Percentiles rank a stretch among this genome's conserved stretches.
phyloP scores from a whole-genome alignment of 306 rosid genomes.

The Rosa chinensis region DNA sequence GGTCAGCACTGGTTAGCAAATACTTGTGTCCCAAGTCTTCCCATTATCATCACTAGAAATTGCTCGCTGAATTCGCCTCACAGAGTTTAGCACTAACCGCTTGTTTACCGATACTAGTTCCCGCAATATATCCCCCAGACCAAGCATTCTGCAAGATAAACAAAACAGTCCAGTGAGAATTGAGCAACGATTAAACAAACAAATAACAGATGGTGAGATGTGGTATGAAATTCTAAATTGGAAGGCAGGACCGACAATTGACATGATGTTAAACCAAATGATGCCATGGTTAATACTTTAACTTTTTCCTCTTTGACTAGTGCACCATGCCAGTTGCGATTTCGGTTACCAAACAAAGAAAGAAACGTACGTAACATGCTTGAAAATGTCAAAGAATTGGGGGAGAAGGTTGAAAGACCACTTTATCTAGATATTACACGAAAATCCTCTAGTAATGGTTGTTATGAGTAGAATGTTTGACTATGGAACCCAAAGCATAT shows the following conservation, averaged over 20 bases:
- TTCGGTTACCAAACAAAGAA: background rate
- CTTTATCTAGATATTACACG: background rate
- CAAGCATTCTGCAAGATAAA: slow-evolving; percentile 70
- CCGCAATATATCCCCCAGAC: slow-evolving; percentile 87
- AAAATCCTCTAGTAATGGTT: background rate
- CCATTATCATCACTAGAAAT: background rate
- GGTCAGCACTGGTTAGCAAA: background rate
- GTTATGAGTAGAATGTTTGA: background rate
- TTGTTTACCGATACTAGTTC: slow-evolving; percentile 66
- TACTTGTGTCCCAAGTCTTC: background rate
- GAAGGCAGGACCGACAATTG: background rate
- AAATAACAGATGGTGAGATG: background rate
- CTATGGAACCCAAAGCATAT: background rate
- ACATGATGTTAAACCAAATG: background rate
- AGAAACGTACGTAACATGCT: background rate
- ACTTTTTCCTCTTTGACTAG: background rate
- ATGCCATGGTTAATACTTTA: background rate
- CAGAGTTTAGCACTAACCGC: slow-evolving; percentile 24
- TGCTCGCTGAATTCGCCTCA: background rate
- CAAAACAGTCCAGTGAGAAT: background rate
- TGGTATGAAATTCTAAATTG: background rate
- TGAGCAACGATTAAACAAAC: background rate
- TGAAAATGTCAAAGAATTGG: background rate
- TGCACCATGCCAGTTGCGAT: background rate
- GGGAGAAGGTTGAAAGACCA: background rate